Conservation (phyloP, 257 asterid genomes). For the Solanum acaule region DNA sequence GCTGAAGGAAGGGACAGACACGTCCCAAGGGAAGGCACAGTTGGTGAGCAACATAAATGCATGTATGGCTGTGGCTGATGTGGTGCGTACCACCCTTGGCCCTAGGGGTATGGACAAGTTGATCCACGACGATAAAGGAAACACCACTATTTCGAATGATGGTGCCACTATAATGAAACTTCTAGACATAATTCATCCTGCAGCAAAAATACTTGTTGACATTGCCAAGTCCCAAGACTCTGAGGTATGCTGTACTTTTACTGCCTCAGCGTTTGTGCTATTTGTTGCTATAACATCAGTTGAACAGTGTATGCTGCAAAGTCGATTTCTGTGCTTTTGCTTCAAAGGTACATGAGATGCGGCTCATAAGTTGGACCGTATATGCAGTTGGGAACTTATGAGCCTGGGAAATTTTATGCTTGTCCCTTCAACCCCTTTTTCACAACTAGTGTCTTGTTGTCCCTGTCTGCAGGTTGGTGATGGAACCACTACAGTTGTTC, state of each 20-base stretch:
- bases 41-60: constrained; percentile 93
- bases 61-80: constrained; percentile 82
- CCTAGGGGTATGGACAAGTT: constrained; percentile 99
- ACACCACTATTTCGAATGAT: constrained; percentile 92
- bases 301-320: neutral
- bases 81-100: constrained; percentile 86
- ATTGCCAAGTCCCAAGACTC: constrained; percentile 99
- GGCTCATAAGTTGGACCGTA: neutral
- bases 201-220: constrained; percentile 95
- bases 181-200: constrained; percentile 95
- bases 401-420: neutral
- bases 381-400: neutral
- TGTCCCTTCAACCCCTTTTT: neutral
- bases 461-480: constrained; percentile 77
- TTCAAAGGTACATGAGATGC: neutral
- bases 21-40: constrained; percentile 97
- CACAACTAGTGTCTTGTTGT: neutral
- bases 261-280: neutral
- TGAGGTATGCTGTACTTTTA: constrained; percentile 42
- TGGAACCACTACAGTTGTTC: constrained; percentile 97
- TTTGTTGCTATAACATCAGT: neutral
- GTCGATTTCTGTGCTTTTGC: neutral
- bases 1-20: constrained; percentile 97
- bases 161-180: constrained; percentile 99
- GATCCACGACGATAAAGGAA: constrained; percentile 99